Percentiles rank a stretch among this genome's conserved stretches.
These are phyloP conservation scores for Mycena chlorophos DNA, from an alignment of 768 basidiomycete genomes.

Conservation along the genomic window DNA sequence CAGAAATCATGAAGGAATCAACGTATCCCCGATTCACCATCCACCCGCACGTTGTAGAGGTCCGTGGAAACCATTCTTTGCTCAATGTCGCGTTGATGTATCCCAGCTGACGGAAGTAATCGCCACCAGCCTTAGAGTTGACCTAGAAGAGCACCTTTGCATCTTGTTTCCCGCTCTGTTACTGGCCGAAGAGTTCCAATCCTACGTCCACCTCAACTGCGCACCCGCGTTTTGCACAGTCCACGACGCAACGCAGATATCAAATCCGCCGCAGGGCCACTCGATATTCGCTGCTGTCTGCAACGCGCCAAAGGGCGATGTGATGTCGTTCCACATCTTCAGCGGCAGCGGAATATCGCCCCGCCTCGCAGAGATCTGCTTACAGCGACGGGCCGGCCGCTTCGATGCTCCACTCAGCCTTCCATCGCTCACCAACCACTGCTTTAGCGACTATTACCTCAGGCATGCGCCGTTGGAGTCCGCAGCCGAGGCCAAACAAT, in stretches of 20 bases:
- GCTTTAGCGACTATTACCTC: conserved; percentile 34
- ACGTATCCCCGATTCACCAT: conserved; percentile 14
- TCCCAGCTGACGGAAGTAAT: conserved; percentile 4
- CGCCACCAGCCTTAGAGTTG: neutral
- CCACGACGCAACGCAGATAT: conserved; percentile 6
- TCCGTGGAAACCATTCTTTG: neutral
- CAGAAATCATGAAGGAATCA: conserved; percentile 1
- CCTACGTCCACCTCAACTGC: conserved; percentile 4
- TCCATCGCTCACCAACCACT: conserved; percentile 40
- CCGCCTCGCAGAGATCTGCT: conserved; percentile 46
- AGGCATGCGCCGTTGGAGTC: conserved; percentile 11
- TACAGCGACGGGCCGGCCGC: conserved; percentile 39
- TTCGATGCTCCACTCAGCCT: conserved; percentile 46
- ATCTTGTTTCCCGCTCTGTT: conserved; percentile 11
- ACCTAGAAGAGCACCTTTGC: conserved; percentile 2
- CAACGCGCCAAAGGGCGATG: neutral
- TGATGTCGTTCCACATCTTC: conserved; percentile 47
- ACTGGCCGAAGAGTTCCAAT: conserved; percentile 14
- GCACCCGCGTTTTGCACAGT: conserved; percentile 10
- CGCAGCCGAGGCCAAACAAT: conserved; percentile 8
- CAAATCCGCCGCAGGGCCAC: conserved; percentile 5
- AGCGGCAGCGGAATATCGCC: conserved; percentile 50
- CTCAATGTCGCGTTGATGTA: neutral
- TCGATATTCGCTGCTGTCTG: conserved; percentile 15
- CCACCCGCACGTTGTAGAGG: conserved; percentile 7